Conservation (phyloP, 2,329 filamentous ascomycete species). For the Beauveria sp. region DNA sequence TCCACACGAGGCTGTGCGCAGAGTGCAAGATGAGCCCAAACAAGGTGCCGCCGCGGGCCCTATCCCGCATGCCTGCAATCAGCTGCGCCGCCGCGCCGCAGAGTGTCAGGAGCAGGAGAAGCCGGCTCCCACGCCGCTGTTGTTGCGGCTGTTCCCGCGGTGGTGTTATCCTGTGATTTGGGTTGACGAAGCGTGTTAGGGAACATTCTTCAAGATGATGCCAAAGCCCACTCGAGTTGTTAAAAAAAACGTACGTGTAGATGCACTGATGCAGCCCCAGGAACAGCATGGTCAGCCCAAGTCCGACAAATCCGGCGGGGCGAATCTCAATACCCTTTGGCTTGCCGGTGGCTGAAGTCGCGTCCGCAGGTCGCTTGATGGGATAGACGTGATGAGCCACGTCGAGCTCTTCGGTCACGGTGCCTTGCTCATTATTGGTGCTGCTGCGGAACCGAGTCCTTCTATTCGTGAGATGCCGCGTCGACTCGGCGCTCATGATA, state of each 20-base stretch:
- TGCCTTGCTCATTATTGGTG: not conserved
- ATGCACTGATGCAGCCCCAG: conserved; percentile 1
- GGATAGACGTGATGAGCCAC: not conserved
- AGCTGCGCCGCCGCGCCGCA: not conserved
- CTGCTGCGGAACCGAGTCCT: not conserved
- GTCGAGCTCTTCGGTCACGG: not conserved
- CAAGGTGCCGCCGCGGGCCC: conserved; percentile 33
- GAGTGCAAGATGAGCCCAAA: conserved; percentile 55
- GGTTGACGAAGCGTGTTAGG: too few species aligned
- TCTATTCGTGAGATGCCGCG: not conserved
- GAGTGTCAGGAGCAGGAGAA: not conserved
- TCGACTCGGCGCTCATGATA: conserved; percentile 1
- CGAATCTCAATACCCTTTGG: not conserved
- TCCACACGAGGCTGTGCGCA: conserved; percentile 56
- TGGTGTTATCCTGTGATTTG: not conserved
- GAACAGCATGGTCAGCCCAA: not conserved
- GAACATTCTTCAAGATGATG: too few species aligned
- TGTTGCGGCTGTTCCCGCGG: not conserved
- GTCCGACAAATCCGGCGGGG: not conserved
- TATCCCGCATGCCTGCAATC: not conserved
- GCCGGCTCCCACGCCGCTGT: not conserved
- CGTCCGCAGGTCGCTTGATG: not conserved
- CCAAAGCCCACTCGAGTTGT: not conserved
- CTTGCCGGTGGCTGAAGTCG: not conserved
- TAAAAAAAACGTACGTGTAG: not conserved